phyloP scores from a whole-genome alignment of 2,329 filamentous ascomycete species.

The Cladosporium sp. region DNA sequence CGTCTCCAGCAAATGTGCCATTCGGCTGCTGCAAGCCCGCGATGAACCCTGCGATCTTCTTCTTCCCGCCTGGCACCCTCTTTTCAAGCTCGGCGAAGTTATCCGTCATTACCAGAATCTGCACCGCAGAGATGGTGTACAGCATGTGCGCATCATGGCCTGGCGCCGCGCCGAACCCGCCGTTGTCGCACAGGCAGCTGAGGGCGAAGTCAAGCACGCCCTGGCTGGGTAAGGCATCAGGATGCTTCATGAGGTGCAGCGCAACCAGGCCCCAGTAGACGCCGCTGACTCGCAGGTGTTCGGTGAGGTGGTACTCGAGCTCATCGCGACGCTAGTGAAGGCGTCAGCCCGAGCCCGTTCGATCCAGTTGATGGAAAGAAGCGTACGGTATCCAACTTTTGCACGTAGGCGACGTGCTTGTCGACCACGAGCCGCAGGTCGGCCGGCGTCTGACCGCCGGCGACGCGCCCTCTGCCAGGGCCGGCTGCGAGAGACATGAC shows the following conservation, averaged over 20 bases:
- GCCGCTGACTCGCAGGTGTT: constrained; percentile 90
- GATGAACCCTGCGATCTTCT: constrained; percentile 73
- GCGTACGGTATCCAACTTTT: constrained; percentile 78
- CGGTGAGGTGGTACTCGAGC: constrained; percentile 95
- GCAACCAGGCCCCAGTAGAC: constrained; percentile 94
- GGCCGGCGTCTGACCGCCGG: constrained; percentile 31
- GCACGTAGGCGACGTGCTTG: constrained; percentile 85
- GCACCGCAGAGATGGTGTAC: constrained; percentile 90
- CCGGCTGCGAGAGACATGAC: constrained; percentile 56
- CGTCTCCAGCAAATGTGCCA: constrained; percentile 86
- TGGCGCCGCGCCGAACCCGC: constrained; percentile 89
- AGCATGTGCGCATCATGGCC: constrained; percentile 94
- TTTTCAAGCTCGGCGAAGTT: constrained; percentile 76
- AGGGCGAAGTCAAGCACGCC: constrained; percentile 89
- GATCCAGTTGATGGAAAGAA: constrained; percentile 12
- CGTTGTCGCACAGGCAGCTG: constrained; percentile 81
- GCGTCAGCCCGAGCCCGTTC: constrained; percentile 19
- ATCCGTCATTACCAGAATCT: constrained; percentile 82
- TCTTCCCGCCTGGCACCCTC: constrained; percentile 59
- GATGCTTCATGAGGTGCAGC: constrained; percentile 74
- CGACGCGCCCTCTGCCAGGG: constrained; percentile 48
- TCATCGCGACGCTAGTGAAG: constrained; percentile 70
- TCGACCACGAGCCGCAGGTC: constrained; percentile 50
- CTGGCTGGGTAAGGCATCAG: constrained; percentile 72
- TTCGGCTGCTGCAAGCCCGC: constrained; percentile 71